Base-by-base conservation (phyloP, 2,329 filamentous ascomycete species). In the Colletotrichum eleusines region DNA sequence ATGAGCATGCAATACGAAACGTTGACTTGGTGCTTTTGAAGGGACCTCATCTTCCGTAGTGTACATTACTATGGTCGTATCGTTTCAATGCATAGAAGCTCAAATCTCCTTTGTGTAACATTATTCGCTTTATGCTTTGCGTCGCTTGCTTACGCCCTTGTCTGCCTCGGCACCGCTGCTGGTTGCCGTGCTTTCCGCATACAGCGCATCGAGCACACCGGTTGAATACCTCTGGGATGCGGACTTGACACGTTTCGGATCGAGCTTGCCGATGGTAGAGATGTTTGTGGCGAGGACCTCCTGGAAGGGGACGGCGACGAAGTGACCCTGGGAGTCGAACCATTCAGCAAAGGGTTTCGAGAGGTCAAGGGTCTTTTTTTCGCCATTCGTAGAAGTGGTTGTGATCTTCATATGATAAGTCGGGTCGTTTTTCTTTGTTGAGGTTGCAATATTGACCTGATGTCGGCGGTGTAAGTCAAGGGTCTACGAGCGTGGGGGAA, bases 221-320 rank as follows among this genome's bases (percentile, higher is more conserved):
- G 86, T 78, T 60, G 82, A 81, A 35, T 81, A 80, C 3, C 69
- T 51, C 60, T 81, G 77, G 7, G 81, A 76, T 3, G 79, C 77
- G 48, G 77, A 74, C 71, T 76, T 77, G n/a, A 85, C 84, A 66
- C 86, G 85, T 79, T 88, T 87, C 46, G 90, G 87, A 76, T 95
- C 93, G 40, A 86, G 86, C 74, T 85, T 85, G 61, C 90, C 92
- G 72, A 95, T 86, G 40, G 87, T 78, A 1, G 90, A 88, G 4
- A 95, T 85, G 50, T 87, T 86, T n/a, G 86, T 87, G 14, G 92
- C 92, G 58, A 96, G 84, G 83, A 93, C 89, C 78, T 90, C 88
- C 85, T 96, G 93, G 81, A 96, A 95, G 7, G 93, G 93, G 74
- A 88, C 84, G 11, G 89, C 87, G 55, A 94, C 87, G 78, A 96